These are phyloP conservation scores for Fusarium sarcochroum DNA, from an alignment of 2,329 filamentous ascomycete genomes.

Conservation along the genomic window DNA sequence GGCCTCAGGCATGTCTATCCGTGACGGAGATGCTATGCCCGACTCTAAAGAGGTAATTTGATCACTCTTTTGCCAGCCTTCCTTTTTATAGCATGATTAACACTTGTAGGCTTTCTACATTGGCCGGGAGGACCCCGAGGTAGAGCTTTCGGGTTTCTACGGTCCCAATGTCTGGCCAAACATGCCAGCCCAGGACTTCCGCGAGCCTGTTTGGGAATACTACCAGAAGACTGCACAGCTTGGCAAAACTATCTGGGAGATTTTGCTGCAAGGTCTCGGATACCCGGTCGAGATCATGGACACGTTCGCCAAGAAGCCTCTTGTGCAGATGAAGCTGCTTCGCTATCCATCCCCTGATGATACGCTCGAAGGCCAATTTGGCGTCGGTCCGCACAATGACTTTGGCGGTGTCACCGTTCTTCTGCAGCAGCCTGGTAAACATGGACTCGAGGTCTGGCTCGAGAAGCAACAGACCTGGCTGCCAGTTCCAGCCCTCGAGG, in stretches of 20 bases:
- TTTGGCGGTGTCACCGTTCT: conserved; percentile 51
- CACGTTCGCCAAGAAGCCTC: too few species aligned
- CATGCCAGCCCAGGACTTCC: background rate
- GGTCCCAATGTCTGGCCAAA: background rate
- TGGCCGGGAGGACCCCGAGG: too few species aligned
- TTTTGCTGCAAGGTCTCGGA: background rate
- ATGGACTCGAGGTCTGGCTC: conserved; percentile 51
- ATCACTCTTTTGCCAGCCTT: background rate
- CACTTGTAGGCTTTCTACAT: too few species aligned
- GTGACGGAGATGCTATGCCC: background rate
- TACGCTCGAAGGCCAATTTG: background rate
- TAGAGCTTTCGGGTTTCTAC: too few species aligned
- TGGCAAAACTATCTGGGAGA: background rate
- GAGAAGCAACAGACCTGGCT: conserved; percentile 48
- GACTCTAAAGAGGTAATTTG: background rate
- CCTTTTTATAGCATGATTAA: too few species aligned
- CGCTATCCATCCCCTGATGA: too few species aligned
- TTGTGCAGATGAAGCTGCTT: too few species aligned
- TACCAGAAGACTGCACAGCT: conserved; percentile 29
- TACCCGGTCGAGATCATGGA: background rate
- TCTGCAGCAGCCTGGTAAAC: conserved; percentile 48
- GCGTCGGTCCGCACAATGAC: conserved; percentile 50
- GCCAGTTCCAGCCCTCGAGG: conserved; percentile 49
- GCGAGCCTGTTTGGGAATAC: background rate
- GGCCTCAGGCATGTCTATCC: too few species aligned